Evolutionary conservation across 495 filamentous ascomycete species (phyloP).

Genomic region (Penicillium egyptiacum): DNA sequence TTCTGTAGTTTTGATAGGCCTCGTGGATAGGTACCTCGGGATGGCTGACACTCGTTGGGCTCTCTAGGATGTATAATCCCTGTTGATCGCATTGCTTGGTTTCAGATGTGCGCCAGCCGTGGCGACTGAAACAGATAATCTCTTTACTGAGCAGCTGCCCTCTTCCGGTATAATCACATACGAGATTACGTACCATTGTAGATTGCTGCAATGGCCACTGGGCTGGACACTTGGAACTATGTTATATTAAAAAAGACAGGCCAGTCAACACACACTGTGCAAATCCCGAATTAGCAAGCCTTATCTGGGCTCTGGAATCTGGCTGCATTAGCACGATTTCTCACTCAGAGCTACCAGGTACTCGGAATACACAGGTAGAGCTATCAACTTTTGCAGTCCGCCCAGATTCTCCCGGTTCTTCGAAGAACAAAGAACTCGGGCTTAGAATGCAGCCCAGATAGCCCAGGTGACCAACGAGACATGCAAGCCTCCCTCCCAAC

Average conservation of each 20-base stretch:
- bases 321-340: slow-evolving; percentile 21
- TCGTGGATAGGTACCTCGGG: slow-evolving; percentile 3
- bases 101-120: not conserved
- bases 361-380: slow-evolving; percentile 8
- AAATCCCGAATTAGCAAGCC: slow-evolving; percentile 12
- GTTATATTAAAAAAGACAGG: slow-evolving; percentile 5
- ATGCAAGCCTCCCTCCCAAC: slow-evolving; percentile 19
- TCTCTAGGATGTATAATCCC: not conserved
- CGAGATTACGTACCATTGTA: not conserved
- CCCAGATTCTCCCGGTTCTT: slow-evolving; percentile 18
- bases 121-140: slow-evolving; percentile 3
- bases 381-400: slow-evolving; percentile 23
- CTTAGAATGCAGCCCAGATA: not conserved
- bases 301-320: slow-evolving; percentile 9
- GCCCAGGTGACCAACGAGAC: slow-evolving; percentile 12
- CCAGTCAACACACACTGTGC: not conserved
- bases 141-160: not conserved
- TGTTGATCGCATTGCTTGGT: slow-evolving; percentile 7
- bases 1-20: not conserved
- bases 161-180: not conserved
- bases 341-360: slow-evolving; percentile 12
- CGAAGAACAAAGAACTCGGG: not conserved
- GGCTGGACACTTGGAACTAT: not conserved
- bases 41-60: not conserved
- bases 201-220: not conserved